These are phyloP conservation scores for Penicillium verhagenii DNA, from an alignment of 495 filamentous ascomycete species.

Conservation along the genomic window DNA sequence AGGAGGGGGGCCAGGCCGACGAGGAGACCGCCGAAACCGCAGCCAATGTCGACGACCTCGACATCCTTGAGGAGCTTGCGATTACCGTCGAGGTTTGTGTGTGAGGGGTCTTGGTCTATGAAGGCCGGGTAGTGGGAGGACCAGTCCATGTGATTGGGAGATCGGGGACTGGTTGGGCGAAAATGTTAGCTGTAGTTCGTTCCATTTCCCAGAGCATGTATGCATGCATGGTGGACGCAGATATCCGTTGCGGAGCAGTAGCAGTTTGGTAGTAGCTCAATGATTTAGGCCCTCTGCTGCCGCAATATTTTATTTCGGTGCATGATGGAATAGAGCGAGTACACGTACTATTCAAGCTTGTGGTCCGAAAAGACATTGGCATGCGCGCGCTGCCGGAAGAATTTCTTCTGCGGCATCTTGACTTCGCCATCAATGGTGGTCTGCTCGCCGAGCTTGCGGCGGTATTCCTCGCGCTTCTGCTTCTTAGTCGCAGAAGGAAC, in stretches of 20 bases:
- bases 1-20: constrained; percentile 79
- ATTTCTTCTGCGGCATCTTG: constrained; percentile 83
- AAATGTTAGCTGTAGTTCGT: constrained; percentile 13
- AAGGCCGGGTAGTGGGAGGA: constrained; percentile 77
- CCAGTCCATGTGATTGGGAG: constrained; percentile 89
- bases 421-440: constrained; percentile 26
- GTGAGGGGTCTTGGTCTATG: constrained; percentile 36
- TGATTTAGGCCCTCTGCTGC: not conserved
- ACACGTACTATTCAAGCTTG: constrained; percentile 73
- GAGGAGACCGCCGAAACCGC: constrained; percentile 89
- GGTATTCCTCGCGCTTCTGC: constrained; percentile 75
- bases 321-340: not conserved
- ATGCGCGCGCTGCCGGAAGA: constrained; percentile 93
- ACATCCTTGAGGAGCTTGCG: constrained; percentile 62
- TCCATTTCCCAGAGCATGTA: not conserved
- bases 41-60: constrained; percentile 96
- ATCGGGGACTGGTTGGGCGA: constrained; percentile 64
- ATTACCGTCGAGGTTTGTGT: constrained; percentile 34
- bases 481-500: constrained; percentile 59
- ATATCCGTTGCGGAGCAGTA: not conserved
- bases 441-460: constrained; percentile 33
- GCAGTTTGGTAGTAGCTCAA: not conserved
- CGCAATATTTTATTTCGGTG: not conserved
- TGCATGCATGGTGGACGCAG: not conserved
- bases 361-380: constrained; percentile 98